Evolutionary conservation across 805 yeast genomes (phyloP).

Genomic region (Myxozyma nipponensis): DNA sequence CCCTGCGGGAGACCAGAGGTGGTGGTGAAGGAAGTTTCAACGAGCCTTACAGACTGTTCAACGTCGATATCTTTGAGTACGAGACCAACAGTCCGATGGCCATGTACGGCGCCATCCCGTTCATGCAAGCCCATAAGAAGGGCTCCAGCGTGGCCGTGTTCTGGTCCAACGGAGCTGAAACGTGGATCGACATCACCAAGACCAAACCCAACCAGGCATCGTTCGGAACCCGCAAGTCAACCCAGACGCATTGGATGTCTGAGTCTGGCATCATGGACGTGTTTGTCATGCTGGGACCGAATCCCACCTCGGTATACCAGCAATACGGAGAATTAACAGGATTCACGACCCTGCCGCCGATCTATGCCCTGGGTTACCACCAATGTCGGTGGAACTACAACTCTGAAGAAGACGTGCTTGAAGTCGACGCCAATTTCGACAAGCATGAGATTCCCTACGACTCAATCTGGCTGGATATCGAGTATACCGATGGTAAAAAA

Average conservation of each 20-base stretch:
- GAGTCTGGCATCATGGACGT: constrained; percentile 84
- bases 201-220: constrained; percentile 21
- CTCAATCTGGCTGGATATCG: constrained; percentile 91
- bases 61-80: constrained; percentile 94
- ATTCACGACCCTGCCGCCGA: constrained; percentile 63
- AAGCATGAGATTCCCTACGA: constrained; percentile 75
- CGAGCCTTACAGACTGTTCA: constrained; percentile 83
- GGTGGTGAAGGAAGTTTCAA: constrained; percentile 35
- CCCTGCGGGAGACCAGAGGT: constrained; percentile 62
- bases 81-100: constrained; percentile 77
- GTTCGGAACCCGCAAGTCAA: constrained; percentile 26
- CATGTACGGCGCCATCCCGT: constrained; percentile 94
- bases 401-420: constrained; percentile 79
- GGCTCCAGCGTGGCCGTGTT: constrained; percentile 67
- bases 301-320: constrained; percentile 52
- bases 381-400: constrained; percentile 98
- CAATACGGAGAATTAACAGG: constrained; percentile 74
- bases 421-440: constrained; percentile 67
- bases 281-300: constrained; percentile 57
- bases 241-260: constrained; percentile 85
- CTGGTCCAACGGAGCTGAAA: constrained; percentile 92
- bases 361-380: constrained; percentile 83
- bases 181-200: constrained; percentile 68
- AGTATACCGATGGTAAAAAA: constrained; percentile 79
- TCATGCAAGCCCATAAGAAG: constrained; percentile 65